Base-by-base conservation (phyloP, 768 basidiomycete genomes). In the Baorangia bicolor region DNA sequence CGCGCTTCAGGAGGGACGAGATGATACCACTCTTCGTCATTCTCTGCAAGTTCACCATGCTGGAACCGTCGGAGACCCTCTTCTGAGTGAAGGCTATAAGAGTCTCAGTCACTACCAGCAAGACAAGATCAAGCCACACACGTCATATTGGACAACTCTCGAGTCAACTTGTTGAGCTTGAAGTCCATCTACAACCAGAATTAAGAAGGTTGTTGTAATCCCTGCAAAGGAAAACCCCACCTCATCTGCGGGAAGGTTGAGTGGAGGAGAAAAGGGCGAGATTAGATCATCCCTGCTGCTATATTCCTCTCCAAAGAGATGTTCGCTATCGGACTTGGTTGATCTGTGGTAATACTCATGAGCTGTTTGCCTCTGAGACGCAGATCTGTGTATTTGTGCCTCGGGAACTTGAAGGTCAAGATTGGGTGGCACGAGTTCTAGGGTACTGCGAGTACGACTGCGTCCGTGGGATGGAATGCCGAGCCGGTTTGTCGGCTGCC, bases 21-120 rank as follows among this genome's bases (percentile, higher is more conserved):
- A 30, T 80, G 75, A 64, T 89, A 78, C 96, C 95, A 98, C 46
- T 90, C 90, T 69, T 87, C 83, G 56, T 93, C 85, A n/a, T 75
- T 77, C 43, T 85, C 87, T 3, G 77, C 66, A 4, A 92, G 73
- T 53, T 83, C 72, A 34, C 86, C 87, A 0, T 74, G 70, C 67
- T 94, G 92, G 64, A 93, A 92, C 20, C 77, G 80, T 43, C 73
- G 74, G 20, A 94, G 67, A 27, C 78, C 81, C 63, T 88, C 87
- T 53, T 85, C 85, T 16, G 83, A 81, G 45, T 82, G 75, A 28
- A 89, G 73, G 40, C 87, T 89, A 59, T 10, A 51, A 34, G 35
- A 21, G 20, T 47, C 46, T 68, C 48, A 59, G 57, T 60, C 43
- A 56, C 50, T n/a, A 14, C 38, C 20, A 34, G 48, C 14, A 30